phyloP scores from a whole-genome alignment of 805 yeast genomes.

The Cyberlindnera xylosilytica region DNA sequence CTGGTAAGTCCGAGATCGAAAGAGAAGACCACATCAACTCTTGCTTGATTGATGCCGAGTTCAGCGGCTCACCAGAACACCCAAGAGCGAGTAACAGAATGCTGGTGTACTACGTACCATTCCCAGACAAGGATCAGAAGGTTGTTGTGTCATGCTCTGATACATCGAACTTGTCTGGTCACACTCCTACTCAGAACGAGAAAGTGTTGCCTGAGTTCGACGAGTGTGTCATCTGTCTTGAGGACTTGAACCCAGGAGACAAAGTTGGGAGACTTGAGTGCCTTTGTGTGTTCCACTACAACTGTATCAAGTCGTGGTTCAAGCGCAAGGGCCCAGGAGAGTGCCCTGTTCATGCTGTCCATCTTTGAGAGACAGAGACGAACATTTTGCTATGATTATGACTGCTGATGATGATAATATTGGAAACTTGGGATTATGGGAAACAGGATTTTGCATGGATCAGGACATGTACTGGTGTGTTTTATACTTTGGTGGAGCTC shows the following conservation, averaged over 20 bases:
- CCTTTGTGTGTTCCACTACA: conserved; percentile 88
- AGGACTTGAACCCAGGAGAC: conserved; percentile 81
- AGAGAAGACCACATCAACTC: conserved; percentile 67
- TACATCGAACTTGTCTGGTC: conserved; percentile 15
- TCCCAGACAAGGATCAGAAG: conserved; percentile 16
- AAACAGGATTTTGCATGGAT: too few species aligned
- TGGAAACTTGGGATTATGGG: too few species aligned
- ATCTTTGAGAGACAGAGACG: conserved; percentile 13
- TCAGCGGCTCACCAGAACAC: conserved; percentile 58
- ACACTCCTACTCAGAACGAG: conserved; percentile 6
- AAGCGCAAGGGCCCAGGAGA: conserved; percentile 78
- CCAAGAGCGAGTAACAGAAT: conserved; percentile 67
- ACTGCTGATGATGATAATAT: too few species aligned
- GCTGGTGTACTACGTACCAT: conserved; percentile 63
- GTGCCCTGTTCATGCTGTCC: conserved; percentile 77
- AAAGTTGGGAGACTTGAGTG: conserved; percentile 92
- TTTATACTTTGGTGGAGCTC: too few species aligned
- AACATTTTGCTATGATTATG: not conserved
- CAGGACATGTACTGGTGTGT: too few species aligned
- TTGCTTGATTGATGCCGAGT: conserved; percentile 62
- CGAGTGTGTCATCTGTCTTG: conserved; percentile 94
- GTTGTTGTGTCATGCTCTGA: conserved; percentile 26
- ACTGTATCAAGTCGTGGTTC: conserved; percentile 91
- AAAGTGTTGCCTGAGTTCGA: conserved; percentile 36
- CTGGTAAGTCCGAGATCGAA: conserved; percentile 17